phyloP scores from a whole-genome alignment of 257 asterid species.

The Gardenia jasminoides region DNA sequence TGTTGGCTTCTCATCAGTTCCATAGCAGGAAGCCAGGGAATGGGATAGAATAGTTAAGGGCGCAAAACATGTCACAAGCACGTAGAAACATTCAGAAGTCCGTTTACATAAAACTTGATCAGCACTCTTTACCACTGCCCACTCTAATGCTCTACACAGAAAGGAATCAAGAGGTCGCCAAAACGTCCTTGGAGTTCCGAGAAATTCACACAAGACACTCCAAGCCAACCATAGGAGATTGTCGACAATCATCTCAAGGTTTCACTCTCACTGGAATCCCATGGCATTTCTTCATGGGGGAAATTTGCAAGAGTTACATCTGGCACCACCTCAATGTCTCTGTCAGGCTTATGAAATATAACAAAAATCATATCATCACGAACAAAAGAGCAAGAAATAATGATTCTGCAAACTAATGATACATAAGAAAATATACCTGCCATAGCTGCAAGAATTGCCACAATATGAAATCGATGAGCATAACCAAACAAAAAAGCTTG shows the following conservation, averaged over 20 bases:
- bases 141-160: no score
- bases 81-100: no score
- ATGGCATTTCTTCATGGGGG: constrained; percentile 29
- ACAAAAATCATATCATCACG: background rate
- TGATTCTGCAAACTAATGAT: background rate
- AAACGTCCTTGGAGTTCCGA: no score
- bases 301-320: constrained; percentile 38
- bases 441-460: constrained; percentile 75
- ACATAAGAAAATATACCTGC: constrained; percentile 47
- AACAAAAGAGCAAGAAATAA: background rate
- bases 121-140: no score
- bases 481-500: constrained; percentile 83
- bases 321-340: constrained; percentile 75
- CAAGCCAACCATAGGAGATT: background rate
- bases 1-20: no score
- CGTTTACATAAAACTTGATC: no score
- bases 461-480: constrained; percentile 70
- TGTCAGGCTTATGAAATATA: constrained; percentile 57
- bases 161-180: no score
- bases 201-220: no score
- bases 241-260: background rate
- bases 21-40: no score
- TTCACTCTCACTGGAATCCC: constrained; percentile 24
- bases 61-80: no score
- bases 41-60: no score